phyloP scores from a whole-genome alignment of 2,329 filamentous ascomycete species.

The Xylariaceae sp. region DNA sequence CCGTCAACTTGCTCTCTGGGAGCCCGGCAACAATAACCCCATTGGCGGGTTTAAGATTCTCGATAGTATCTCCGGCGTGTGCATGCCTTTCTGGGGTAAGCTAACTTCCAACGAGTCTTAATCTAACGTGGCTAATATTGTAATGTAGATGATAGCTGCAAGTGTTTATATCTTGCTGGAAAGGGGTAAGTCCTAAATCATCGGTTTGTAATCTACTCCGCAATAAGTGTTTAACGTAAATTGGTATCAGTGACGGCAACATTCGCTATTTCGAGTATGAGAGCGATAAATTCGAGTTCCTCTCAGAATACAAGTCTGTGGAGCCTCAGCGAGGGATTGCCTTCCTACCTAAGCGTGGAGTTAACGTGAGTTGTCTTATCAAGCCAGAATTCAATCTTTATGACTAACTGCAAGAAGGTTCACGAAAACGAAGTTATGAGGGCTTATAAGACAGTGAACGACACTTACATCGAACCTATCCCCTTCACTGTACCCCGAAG shows the following conservation, averaged over 20 bases:
- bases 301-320: conserved; percentile 95
- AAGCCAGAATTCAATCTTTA: background rate
- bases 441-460: conserved; percentile 96
- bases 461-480: conserved; percentile 91
- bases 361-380: conserved; percentile 65
- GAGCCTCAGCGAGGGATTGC: conserved; percentile 94
- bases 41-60: conserved; percentile 88
- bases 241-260: conserved; percentile 77
- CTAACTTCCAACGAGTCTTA: conserved; percentile 2
- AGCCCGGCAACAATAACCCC: conserved; percentile 81
- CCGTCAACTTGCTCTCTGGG: conserved; percentile 93
- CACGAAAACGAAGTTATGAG: conserved; percentile 97
- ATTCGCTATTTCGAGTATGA: conserved; percentile 99
- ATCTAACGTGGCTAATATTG: conserved; percentile 27
- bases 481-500: conserved; percentile 95
- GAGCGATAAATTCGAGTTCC: conserved; percentile 97
- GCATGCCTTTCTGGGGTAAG: conserved; percentile 97
- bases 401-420: conserved; percentile 50
- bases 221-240: conserved; percentile 28
- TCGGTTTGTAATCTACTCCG: conserved; percentile 11
- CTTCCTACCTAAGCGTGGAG: conserved; percentile 91
- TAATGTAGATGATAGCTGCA: conserved; percentile 76
- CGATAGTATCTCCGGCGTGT: conserved; percentile 95
- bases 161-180: conserved; percentile 93
- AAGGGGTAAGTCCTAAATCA: conserved; percentile 72